Evolutionary conservation across 2,329 filamentous ascomycete genomes (phyloP), one percentile per base, ranked within the genome.

Genomic region (Alternaria sp.): DNA sequence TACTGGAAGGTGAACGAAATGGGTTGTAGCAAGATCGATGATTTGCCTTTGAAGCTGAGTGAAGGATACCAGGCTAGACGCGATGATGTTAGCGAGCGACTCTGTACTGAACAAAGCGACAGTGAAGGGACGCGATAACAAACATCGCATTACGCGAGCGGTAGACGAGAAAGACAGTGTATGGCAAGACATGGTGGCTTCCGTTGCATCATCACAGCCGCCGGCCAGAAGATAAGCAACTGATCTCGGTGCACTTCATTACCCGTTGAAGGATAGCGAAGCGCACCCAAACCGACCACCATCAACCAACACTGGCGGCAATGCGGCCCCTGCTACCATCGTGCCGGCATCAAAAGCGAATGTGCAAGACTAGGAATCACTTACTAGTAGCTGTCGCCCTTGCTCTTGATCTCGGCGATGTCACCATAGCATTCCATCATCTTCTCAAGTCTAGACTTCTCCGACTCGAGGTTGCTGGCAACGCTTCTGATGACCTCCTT

Each of bases 1-100:
- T 67, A 84, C 83, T 30, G 84, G 84, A 30, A 86, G 81, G 68
- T 86, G 83, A 61, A 79, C 78, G 72, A 87, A 87, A 67, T 86
- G 83, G 57, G 84, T 83, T 59, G 82, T 80, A 36, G 85, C 83
- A 44, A 87, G 79, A 61, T 85, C 81, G 69, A 85, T 76, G 69
- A 87, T 86, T 62, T 85, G 82, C 64, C 80, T 82, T 60, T 82
- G 82, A 44, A 87, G 82, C 66, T 86, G 81, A 46, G 77, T 79
- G 77, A 87, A 87, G 51, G 83, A 83, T 63, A 86, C 82, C 71
- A 84, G 73, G 80, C 85, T 86, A 61, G 23, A 63, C 44, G 49
- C 45, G 54, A 54, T 25, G 46, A 44, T 50, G 56, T 56, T 59
- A 62, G 61, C 51, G 25, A 32, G 17, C 46, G 44, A 44, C 17